Percentiles rank a stretch among this genome's conserved stretches.
phyloP scores from a whole-genome alignment of 2,329 filamentous ascomycete species.

The Exophiala dermatitidis region DNA sequence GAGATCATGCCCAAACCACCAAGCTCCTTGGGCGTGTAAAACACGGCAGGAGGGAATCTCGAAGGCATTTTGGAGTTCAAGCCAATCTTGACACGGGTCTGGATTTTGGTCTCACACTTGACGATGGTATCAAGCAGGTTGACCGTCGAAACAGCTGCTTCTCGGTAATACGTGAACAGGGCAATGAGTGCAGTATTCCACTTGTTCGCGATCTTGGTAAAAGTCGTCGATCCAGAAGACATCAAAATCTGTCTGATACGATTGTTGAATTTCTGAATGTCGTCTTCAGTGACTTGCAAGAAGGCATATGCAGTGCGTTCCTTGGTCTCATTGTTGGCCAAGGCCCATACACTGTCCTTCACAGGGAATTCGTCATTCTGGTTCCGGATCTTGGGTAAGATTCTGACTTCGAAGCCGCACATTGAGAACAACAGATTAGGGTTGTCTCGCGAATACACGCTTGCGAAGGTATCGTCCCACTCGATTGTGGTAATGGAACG shows the following conservation, averaged over 20 bases:
- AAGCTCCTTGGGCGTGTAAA: conserved; percentile 96
- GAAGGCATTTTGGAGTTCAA: conserved; percentile 99
- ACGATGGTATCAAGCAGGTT: conserved; percentile 93
- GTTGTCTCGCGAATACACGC: conserved; percentile 96
- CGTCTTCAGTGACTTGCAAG: conserved; percentile 93
- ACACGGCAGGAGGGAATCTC: conserved; percentile 94
- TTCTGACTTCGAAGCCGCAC: conserved; percentile 95
- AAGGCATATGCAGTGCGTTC: conserved; percentile 96
- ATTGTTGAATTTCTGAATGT: conserved; percentile 98
- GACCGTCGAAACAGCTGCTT: conserved; percentile 92
- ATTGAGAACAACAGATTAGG: conserved; percentile 96
- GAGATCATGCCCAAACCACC: conserved; percentile 98
- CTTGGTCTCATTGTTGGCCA: conserved; percentile 93
- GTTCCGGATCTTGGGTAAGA: conserved; percentile 90
- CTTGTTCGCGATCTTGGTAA: conserved; percentile 99
- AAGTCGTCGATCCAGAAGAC: conserved; percentile 98
- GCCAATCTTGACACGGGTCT: conserved; percentile 97
- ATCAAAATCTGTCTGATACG: conserved; percentile 96
- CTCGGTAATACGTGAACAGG: conserved; percentile 96
- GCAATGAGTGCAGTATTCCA: conserved; percentile 98
- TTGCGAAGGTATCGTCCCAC: conserved; percentile 98
- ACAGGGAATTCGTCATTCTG: conserved; percentile 93
- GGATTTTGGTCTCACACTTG: conserved; percentile 99
- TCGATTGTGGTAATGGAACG: conserved; percentile 95
- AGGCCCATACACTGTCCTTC: conserved; percentile 96